Evolutionary conservation across 352 stramenopile genomes (phyloP), one percentile per base, ranked within the genome.

Genomic region (Phytopythium aichiense): DNA sequence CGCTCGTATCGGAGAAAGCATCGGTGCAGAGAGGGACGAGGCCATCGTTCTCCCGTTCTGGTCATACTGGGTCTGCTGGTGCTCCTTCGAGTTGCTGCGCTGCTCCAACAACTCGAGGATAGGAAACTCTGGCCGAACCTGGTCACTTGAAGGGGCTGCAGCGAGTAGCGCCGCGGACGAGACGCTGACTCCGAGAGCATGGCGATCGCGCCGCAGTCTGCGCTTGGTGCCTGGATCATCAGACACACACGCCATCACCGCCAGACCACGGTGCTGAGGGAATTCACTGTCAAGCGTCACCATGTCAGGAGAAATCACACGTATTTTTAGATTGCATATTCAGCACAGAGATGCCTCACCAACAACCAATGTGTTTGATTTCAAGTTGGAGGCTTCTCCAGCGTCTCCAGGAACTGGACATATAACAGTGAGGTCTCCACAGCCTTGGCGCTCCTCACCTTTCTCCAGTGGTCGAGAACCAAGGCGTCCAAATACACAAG

Each of bases 401-500:
- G 45, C 53, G 54, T 69, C 38, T 88, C 69, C 2, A 92, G 52
- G 46, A 79, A 84, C 33, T 88, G 60, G 31, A 88, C 64, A 58
- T 79, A 86, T 22, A 74, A 60, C 13, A 80, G 38, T 7, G 77
- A 76, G 4, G 38, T 77, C 40, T 81, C 62, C n/a, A 71, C 63
- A 6, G 74, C 61, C 2, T 73, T 61, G 0, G 60, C 62, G 53
- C 69, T 64, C 46, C 69, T 66, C 4, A 64, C 65, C 23, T 80
- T 77, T 16, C 66, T 68, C 74, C 77, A 87, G 62, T 87, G 65
- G 40, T 81, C 77, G 22, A 86, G 66, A 18, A 91, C 65, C 46
- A 91, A 72, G 0, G 72, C 71, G 56, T 91, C 81, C n/a, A 91
- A 58, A 56, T 74, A 84, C 46, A 73, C 56, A 20, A 93, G 71